Percentiles rank a stretch among this genome's conserved stretches.
Evolutionary conservation across 305 asterid species (phyloP).

Genomic region (Solanum chacoense): DNA sequence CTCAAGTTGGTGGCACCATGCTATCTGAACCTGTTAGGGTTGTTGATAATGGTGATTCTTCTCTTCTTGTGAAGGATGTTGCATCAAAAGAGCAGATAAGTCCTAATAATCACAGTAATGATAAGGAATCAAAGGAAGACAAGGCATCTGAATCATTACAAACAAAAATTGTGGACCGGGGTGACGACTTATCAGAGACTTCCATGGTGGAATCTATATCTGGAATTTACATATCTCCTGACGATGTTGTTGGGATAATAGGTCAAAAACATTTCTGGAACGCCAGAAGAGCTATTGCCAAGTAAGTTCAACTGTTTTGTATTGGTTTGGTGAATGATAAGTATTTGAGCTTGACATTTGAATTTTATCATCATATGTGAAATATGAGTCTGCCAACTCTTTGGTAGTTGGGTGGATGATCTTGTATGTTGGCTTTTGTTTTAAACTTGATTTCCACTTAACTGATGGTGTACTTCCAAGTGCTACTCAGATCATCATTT

Average conservation of each 20-base stretch:
- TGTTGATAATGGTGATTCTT: slow-evolving; percentile 16
- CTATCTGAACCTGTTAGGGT: neutral
- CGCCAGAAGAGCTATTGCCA: slow-evolving; percentile 71
- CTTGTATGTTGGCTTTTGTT: neutral
- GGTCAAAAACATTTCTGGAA: slow-evolving; percentile 91
- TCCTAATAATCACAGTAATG: slow-evolving; percentile 18
- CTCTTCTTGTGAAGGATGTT: slow-evolving; percentile 16
- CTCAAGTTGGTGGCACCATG: neutral
- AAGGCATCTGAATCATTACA: slow-evolving; percentile 21
- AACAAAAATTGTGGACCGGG: slow-evolving; percentile 36
- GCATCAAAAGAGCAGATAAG: slow-evolving; percentile 20
- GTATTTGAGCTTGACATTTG: neutral
- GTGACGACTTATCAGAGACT: slow-evolving; percentile 53
- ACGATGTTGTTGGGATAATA: slow-evolving; percentile 66
- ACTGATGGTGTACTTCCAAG: neutral
- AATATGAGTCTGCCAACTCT: neutral
- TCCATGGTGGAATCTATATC: slow-evolving; percentile 53
- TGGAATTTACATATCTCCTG: slow-evolving; percentile 56
- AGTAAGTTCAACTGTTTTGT: slow-evolving; percentile 40
- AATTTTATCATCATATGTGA: neutral
- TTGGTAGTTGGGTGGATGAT: neutral
- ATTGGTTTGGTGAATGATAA: neutral
- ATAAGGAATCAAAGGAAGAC: slow-evolving; percentile 33
- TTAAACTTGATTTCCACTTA: neutral
- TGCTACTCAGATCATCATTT: neutral